Base-by-base conservation (phyloP, 352 stramenopile species). In the Detonula confervacea region DNA sequence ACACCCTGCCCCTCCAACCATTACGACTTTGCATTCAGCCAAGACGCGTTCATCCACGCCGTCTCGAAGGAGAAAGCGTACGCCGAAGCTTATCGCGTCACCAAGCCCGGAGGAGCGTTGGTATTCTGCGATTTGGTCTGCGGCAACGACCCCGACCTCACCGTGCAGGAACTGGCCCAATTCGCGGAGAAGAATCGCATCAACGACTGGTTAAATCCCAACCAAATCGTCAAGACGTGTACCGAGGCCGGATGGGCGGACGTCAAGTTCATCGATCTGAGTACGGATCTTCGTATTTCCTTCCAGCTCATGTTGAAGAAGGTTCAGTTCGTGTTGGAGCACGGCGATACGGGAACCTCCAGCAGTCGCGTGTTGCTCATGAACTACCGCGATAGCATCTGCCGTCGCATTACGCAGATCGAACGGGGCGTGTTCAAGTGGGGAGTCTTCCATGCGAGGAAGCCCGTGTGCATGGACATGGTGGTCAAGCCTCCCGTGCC, bases 11-110 rank as follows among this genome's bases (percentile, higher is more conserved):
- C 67, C 11, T 73, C 79, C 20, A 77, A 78, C 33, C 72, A 85
- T 52, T 79, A 62, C 54, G 83, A 90, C 70, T 33, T 80, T 22
- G 72, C 65, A 30, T 84, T 90, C 69, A 81, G 69, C 27, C 83
- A 90, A 63, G 83, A 90, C 59, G 83, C 83, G 1, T 90, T 87
- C 51, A 83, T 90, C 54, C 87, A 92, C 60, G 80, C 87, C 11
- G 67, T 81, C 16, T 60, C 57, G 20, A 92, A 91, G 73, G 65
- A 83, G 7, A 62, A 67, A n/a, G 69, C 73, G 1, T 92, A 85
- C 63, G 33, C 42, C 8, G 87, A 92, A 73, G 84, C 84, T 11
- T 83, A 81, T 49, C 77, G 84, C 35, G 66, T 92, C 11, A 86
- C 83, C 24, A 89, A 90, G 54, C 73, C 77, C 16, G 87, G 84